phyloP scores from a whole-genome alignment of 1,284 basidiomycete genomes.

The Microstroma glucosiphilum region DNA sequence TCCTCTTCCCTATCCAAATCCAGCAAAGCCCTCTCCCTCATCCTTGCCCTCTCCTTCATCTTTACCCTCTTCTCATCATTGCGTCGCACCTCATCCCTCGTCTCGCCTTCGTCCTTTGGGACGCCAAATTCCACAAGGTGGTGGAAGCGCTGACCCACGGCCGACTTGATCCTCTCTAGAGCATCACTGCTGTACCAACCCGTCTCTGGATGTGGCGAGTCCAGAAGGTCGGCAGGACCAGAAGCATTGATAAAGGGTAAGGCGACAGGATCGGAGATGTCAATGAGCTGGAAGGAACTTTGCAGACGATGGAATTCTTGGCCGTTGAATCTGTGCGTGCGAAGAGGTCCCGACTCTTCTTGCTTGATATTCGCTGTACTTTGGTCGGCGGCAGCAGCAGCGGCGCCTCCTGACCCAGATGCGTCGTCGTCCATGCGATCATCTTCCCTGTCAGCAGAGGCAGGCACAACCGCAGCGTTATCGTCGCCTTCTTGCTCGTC shows the following conservation, averaged over 20 bases:
- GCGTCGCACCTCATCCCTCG: neutral
- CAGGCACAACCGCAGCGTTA: neutral
- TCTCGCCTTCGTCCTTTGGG: constrained; percentile 2
- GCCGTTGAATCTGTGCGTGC: constrained; percentile 78
- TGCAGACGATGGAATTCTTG: constrained; percentile 68
- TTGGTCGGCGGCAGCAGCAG: neutral
- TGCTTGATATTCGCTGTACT: neutral
- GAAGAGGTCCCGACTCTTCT: neutral
- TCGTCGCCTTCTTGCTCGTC: constrained; percentile 11
- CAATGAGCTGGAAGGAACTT: constrained; percentile 85
- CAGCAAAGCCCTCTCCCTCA: neutral
- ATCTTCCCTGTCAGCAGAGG: neutral
- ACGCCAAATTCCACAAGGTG: neutral
- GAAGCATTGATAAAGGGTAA: constrained; percentile 23
- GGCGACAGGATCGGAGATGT: constrained; percentile 71
- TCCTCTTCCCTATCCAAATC: neutral
- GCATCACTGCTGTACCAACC: constrained; percentile 12
- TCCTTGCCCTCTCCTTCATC: neutral
- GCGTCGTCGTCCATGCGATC: neutral
- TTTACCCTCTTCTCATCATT: neutral
- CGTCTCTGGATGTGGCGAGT: constrained; percentile 8
- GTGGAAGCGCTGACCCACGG: constrained; percentile 3
- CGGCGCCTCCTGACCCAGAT: too few relatives aligned
- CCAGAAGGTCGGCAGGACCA: constrained; percentile 12
- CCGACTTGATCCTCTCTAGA: constrained; percentile 9